These are phyloP conservation scores for Arctium minus DNA, from an alignment of 129 eudicot genomes.

Conservation along the genomic window DNA sequence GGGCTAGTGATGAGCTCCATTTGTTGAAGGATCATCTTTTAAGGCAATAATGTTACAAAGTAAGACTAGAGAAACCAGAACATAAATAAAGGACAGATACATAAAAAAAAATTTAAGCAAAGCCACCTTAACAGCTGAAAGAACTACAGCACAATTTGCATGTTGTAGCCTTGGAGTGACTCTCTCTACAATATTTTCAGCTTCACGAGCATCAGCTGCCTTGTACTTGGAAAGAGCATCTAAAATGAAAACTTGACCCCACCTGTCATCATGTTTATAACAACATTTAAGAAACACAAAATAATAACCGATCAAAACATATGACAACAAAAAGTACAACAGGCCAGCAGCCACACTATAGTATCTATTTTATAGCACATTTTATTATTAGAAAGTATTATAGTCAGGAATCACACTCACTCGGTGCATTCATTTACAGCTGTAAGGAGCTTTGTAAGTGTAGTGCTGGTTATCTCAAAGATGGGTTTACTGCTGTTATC, in stretches of 20 bases:
- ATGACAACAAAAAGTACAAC: neutral
- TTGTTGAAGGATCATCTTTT: conserved; percentile 96
- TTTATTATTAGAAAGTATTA: neutral
- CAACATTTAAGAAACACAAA: conserved; percentile 6
- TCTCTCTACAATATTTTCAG: conserved; percentile 96
- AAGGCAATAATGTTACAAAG: conserved; percentile 9
- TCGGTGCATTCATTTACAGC: conserved; percentile 99
- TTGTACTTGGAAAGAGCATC: conserved; percentile 98
- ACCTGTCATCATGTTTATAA: conserved; percentile 45
- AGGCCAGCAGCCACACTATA: neutral
- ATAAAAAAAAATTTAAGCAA: conserved; percentile 1
- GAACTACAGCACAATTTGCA: conserved; percentile 99
- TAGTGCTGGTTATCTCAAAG: conserved; percentile 82
- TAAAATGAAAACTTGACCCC: conserved; percentile 99
- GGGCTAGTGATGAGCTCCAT: conserved; percentile 98
- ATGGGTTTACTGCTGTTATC: conserved; percentile 79
- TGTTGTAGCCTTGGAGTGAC: conserved; percentile 96
- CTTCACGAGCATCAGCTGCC: conserved; percentile 97
- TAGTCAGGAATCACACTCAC: conserved; percentile 48
- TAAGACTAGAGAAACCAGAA: conserved; percentile 3
- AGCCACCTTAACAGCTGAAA: conserved; percentile 94
- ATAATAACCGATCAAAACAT: neutral
- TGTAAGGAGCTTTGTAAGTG: conserved; percentile 93
- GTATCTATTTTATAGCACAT: neutral
- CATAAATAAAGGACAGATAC: neutral